These are phyloP conservation scores for Bipolaris oryzae DNA, from an alignment of 2,329 filamentous ascomycete species.

Conservation along the genomic window DNA sequence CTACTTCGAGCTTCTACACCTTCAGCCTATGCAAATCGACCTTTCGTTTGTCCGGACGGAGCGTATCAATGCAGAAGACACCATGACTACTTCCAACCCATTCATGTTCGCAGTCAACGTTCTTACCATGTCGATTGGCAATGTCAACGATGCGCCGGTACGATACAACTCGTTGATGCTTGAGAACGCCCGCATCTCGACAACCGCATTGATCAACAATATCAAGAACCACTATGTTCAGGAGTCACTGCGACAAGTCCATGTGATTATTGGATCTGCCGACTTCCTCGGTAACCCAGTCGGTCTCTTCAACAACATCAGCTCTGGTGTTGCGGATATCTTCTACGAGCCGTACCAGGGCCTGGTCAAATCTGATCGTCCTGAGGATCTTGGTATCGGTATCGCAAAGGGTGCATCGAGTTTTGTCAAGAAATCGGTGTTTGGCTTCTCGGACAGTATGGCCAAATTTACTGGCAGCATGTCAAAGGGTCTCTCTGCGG, in stretches of 20 bases:
- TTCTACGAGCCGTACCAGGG: slow-evolving; percentile 99
- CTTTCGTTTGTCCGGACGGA: slow-evolving; percentile 97
- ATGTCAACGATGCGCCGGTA: slow-evolving; percentile 96
- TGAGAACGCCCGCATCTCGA: slow-evolving; percentile 92
- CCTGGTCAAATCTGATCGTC: slow-evolving; percentile 92
- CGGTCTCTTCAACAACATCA: slow-evolving; percentile 96
- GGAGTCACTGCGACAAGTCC: slow-evolving; percentile 92
- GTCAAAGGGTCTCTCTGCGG: slow-evolving; percentile 93
- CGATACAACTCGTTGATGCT: slow-evolving; percentile 91
- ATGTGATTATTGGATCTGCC: slow-evolving; percentile 95
- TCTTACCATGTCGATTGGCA: slow-evolving; percentile 98
- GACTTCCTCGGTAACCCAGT: slow-evolving; percentile 98
- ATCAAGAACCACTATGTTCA: slow-evolving; percentile 96
- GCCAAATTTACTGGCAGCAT: slow-evolving; percentile 97
- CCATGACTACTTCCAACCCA: slow-evolving; percentile 84
- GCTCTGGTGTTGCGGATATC: slow-evolving; percentile 94
- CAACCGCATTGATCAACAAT: slow-evolving; percentile 80
- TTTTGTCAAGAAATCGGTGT: slow-evolving; percentile 98
- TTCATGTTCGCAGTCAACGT: slow-evolving; percentile 99
- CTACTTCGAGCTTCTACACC: slow-evolving; percentile 95
- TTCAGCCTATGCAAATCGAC: slow-evolving; percentile 98
- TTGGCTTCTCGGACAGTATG: slow-evolving; percentile 95
- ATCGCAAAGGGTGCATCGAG: slow-evolving; percentile 96
- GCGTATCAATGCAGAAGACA: slow-evolving; percentile 93
- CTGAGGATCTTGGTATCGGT: slow-evolving; percentile 91